A percentile compares a stretch with the other conserved stretches of the same genome.
These are phyloP conservation scores for Marasmius oreades DNA, from an alignment of 1,284 basidiomycete genomes.

Conservation along the genomic window DNA sequence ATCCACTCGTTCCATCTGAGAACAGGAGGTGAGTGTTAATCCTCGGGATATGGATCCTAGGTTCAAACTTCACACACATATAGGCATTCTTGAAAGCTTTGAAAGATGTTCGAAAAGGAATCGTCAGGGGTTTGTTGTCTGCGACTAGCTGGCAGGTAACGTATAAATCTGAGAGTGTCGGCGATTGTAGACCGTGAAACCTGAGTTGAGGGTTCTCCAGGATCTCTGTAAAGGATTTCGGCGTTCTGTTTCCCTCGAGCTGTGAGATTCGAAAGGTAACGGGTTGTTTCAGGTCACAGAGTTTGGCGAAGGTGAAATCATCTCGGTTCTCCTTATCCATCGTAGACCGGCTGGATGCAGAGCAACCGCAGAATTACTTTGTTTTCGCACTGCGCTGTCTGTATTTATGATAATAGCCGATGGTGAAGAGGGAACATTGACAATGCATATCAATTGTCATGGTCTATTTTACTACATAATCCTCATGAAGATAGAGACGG, in stretches of 20 bases:
- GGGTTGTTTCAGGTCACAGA: conserved; percentile 82
- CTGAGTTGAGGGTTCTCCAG: conserved; percentile 74
- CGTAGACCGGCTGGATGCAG: not conserved
- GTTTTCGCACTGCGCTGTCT: not conserved
- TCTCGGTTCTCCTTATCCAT: conserved; percentile 72
- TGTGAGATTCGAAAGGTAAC: conserved; percentile 91
- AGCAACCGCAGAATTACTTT: not conserved
- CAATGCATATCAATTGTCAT: not conserved
- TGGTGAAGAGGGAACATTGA: not conserved
- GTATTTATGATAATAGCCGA: not conserved
- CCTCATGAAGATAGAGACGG: conserved; percentile 8
- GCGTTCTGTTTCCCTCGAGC: conserved; percentile 74
- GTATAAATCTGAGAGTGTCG: conserved; percentile 87
- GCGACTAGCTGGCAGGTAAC: conserved; percentile 89
- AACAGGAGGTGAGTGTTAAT: conserved; percentile 12
- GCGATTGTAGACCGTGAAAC: conserved; percentile 76
- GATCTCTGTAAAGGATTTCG: conserved; percentile 69
- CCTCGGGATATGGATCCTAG: not conserved
- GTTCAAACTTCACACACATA: conserved; percentile 44
- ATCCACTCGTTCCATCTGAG: conserved; percentile 94
- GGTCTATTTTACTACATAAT: not conserved
- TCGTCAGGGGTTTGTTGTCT: conserved; percentile 90
- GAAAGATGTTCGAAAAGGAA: conserved; percentile 88
- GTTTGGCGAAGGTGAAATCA: conserved; percentile 88
- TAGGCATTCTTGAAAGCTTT: conserved; percentile 87